phyloP scores from a whole-genome alignment of 2,329 filamentous ascomycete species.

The Colletotrichum horii region DNA sequence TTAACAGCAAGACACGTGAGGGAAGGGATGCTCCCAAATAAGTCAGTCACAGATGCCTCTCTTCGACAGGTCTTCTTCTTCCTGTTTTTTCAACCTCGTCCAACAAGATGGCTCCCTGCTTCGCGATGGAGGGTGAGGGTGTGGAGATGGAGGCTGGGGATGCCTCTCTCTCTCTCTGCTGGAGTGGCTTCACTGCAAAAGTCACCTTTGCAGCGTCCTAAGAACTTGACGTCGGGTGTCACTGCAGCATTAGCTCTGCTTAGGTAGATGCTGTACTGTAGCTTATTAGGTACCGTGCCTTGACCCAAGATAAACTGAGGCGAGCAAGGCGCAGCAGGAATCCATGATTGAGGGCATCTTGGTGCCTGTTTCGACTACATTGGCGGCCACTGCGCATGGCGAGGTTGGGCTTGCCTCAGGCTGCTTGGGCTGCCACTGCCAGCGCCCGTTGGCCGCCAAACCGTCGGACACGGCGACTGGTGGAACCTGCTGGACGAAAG shows the following conservation, averaged over 20 bases:
- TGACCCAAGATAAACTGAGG: background rate
- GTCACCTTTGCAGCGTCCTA: background rate
- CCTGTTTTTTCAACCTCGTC: background rate
- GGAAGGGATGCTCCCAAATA: background rate
- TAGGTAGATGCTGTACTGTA: background rate
- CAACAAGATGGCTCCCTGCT: background rate
- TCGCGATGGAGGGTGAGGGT: background rate
- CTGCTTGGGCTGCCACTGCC: background rate
- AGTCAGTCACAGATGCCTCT: background rate
- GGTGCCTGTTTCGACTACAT: constrained; percentile 10
- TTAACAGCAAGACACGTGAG: background rate
- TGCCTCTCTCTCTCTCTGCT: background rate
- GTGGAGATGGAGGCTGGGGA: background rate
- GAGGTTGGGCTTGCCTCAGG: constrained; percentile 14
- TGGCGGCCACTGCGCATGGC: background rate
- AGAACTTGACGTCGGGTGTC: background rate
- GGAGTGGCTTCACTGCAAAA: background rate
- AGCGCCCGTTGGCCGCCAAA: background rate
- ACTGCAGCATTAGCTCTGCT: background rate
- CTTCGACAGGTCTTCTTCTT: background rate
- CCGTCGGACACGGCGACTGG: background rate
- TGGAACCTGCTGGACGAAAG: background rate
- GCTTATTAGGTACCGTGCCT: background rate
- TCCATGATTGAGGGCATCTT: background rate
- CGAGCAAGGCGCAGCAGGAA: background rate